Evolutionary conservation across 2,329 filamentous ascomycete species (phyloP).

Genomic region (Botrytis aclada): DNA sequence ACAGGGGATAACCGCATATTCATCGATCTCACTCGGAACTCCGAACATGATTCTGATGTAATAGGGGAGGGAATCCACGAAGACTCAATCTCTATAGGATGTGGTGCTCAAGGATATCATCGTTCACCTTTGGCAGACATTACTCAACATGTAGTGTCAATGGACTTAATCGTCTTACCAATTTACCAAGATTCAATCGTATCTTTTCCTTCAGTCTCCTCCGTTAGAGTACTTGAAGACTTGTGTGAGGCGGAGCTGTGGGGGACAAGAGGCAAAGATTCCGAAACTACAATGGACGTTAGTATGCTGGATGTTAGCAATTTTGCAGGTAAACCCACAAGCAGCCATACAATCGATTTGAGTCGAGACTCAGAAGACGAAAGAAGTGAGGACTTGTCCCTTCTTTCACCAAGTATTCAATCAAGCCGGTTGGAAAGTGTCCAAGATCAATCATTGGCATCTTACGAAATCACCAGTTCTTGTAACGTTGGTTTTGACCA

Average conservation of each 20-base stretch:
- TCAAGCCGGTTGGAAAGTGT: not conserved
- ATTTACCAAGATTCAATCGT: not conserved
- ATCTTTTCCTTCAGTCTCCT: not conserved
- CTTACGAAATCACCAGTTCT: not conserved
- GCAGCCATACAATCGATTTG: not conserved
- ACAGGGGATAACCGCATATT: not conserved
- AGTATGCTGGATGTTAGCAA: not conserved
- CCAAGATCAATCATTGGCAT: not conserved
- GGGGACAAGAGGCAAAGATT: not conserved
- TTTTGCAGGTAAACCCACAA: not conserved
- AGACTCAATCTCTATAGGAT: not conserved
- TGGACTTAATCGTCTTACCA: not conserved
- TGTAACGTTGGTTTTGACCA: not conserved
- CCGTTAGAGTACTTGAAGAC: not conserved
- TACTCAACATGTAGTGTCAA: not conserved
- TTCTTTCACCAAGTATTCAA: not conserved
- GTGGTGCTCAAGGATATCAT: not conserved
- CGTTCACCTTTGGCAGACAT: not conserved
- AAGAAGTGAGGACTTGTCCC: not conserved
- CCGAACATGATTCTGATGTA: not conserved
- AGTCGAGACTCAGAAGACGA: not conserved
- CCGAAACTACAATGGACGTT: not conserved
- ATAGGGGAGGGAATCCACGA: not conserved
- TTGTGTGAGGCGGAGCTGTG: not conserved
- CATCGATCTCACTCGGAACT: slow-evolving; percentile 7